A percentile compares a stretch with the other conserved stretches of the same genome.
Evolutionary conservation across 1,139 yeast species (phyloP).

Genomic region (Candida anutae): DNA sequence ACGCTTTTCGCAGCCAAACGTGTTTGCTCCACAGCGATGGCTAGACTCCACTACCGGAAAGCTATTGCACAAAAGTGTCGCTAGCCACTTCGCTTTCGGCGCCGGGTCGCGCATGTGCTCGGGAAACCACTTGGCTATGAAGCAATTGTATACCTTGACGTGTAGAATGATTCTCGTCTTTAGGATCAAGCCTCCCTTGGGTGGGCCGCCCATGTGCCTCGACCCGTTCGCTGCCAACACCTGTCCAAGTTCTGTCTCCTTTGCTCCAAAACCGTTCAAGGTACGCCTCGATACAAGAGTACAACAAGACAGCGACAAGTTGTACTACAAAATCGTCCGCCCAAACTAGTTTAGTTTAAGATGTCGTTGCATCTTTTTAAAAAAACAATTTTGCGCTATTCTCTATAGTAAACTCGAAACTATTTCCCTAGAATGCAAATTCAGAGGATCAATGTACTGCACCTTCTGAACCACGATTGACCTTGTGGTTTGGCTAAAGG

Average conservation of each 20-base stretch:
- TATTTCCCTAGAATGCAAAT: background rate
- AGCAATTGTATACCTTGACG: constrained; percentile 46
- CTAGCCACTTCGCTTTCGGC: constrained; percentile 55
- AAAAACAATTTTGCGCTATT: constrained; percentile 1
- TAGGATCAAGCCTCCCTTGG: constrained; percentile 34
- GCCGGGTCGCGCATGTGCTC: constrained; percentile 66
- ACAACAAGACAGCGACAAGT: constrained; percentile 3
- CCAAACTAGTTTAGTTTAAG: no score
- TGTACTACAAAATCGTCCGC: constrained; percentile 4
- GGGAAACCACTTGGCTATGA: constrained; percentile 54
- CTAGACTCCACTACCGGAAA: constrained; percentile 20
- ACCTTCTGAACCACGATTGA: constrained; percentile 59
- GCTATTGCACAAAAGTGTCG: constrained; percentile 9
- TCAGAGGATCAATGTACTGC: constrained; percentile 49
- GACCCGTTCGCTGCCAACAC: constrained; percentile 44
- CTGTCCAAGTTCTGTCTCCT: constrained; percentile 48
- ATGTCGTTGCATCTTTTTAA: background rate
- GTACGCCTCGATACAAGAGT: constrained; percentile 18
- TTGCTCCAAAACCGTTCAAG: constrained; percentile 45
- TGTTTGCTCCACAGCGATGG: constrained; percentile 56
- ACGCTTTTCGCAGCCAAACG: constrained; percentile 40
- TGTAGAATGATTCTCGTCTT: constrained; percentile 27
- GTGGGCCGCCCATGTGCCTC: constrained; percentile 26
- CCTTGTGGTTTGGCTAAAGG: constrained; percentile 48
- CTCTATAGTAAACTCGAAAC: constrained; percentile 2